Evolutionary conservation across 768 basidiomycete species (phyloP), one percentile per base, ranked within the genome.

Genomic region (Amanita brunnescens): DNA sequence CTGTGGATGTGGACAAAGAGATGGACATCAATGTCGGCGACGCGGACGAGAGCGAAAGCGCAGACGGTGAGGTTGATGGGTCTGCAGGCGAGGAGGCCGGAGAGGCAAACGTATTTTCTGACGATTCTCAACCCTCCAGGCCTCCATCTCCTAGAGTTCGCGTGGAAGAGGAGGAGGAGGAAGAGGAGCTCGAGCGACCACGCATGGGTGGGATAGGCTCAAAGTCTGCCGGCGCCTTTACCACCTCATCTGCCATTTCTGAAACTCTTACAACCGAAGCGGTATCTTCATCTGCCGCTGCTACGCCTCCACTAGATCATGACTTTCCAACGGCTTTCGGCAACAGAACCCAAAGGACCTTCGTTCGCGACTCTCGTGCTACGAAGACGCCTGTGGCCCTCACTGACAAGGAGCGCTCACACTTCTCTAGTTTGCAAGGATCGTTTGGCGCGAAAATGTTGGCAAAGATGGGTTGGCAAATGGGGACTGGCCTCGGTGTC

Each of bases 381-480:
- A 67, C 81, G 13, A 65, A 77, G 1, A 76, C 76, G 44, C 68
- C 76, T 14, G 69, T 72, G 2, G 70, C 74, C 2, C 76, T 96
- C 16, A 78, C 77, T 16, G 68, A 79, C 1, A 59, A 73, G 14
- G 94, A 98, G 59, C 71, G 75, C 52, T 72, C 75, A n/a, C 94
- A 97, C 62, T 95, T 99, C 65, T 74, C 70, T 55, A 89, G 87
- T 58, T 74, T 98, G 10, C 73, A 78, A 37, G 77, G 80, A 13
- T 75, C 86, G 0, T 84, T 91, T 54, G 95, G 93, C 58, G 88
- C 94, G 16, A 84, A 85, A 51, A 81, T 98, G 80, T 79, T 99
- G 20, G 79, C 80, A 26, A 98, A 94, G 71, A 93, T 94, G 86
- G 96, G 96, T 6, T 99, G 96, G 95, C 74, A 83, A 61, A 70